These are phyloP conservation scores for Escovopsis weberi DNA, from an alignment of 2,329 filamentous ascomycete genomes.

Conservation along the genomic window DNA sequence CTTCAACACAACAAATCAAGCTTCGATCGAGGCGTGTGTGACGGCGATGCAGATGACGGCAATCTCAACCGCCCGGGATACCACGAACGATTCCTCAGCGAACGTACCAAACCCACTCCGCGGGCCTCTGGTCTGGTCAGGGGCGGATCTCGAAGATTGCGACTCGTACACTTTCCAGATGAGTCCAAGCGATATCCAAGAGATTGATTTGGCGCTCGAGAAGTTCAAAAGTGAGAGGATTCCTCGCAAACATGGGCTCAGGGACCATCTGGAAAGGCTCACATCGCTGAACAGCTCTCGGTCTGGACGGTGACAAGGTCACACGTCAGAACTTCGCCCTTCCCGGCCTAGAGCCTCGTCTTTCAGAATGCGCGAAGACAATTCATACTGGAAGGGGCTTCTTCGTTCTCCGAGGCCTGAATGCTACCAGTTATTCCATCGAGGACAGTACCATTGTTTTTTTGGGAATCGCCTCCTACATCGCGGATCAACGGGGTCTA, in stretches of 20 bases:
- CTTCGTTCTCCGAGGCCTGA: slow-evolving; percentile 39
- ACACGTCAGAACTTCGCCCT: slow-evolving; percentile 25
- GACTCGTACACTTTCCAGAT: slow-evolving; percentile 10
- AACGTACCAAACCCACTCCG: slow-evolving; percentile 1
- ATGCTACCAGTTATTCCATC: slow-evolving; percentile 28
- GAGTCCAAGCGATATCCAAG: slow-evolving; percentile 8
- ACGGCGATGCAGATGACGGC: no score
- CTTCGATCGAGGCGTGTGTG: no score
- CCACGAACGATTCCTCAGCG: neutral
- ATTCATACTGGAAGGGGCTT: slow-evolving; percentile 34
- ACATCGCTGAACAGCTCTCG: slow-evolving; percentile 15
- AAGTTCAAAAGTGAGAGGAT: slow-evolving; percentile 11
- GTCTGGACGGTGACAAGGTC: slow-evolving; percentile 23
- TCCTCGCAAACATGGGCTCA: no score
- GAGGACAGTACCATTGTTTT: slow-evolving; percentile 42
- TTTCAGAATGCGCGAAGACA: slow-evolving; percentile 19
- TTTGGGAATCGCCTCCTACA: slow-evolving; percentile 40
- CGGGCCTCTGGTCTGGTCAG: slow-evolving; percentile 9
- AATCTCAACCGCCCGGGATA: no score
- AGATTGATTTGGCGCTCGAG: slow-evolving; percentile 11
- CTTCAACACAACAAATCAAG: no score
- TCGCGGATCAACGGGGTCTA: slow-evolving; percentile 37
- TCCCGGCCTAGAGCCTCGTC: slow-evolving; percentile 18
- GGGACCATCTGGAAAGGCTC: slow-evolving; percentile 5
- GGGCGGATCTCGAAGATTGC: slow-evolving; percentile 3